Percentiles rank a stretch among this genome's conserved stretches.
Evolutionary conservation across 176 grass and related monocot species (phyloP).

Genomic region (Saccharum spontaneum): DNA sequence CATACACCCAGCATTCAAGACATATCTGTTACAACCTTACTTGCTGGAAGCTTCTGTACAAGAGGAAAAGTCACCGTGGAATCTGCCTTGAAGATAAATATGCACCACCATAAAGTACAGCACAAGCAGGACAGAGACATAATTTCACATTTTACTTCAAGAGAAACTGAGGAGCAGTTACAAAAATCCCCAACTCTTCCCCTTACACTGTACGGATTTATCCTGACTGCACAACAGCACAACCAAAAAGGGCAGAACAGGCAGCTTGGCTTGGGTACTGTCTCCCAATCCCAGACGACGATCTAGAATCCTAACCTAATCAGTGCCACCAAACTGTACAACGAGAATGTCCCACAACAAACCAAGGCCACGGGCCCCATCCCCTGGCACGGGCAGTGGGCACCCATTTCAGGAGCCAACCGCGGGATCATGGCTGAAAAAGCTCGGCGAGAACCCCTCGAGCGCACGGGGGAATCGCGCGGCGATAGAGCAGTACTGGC

Average conservation of each 20-base stretch:
- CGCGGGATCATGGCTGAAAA: background rate
- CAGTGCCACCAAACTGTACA: background rate
- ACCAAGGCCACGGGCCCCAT: too few species aligned
- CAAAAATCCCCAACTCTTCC: background rate
- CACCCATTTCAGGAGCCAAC: background rate
- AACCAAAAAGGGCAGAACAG: background rate
- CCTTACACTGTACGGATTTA: background rate
- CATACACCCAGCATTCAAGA: background rate
- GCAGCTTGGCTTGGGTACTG: background rate
- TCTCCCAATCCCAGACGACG: background rate
- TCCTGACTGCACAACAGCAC: background rate
- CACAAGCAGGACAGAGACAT: background rate
- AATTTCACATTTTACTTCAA: background rate
- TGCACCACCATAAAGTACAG: background rate
- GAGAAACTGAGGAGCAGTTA: background rate
- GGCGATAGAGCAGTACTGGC: background rate
- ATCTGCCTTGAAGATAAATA: background rate
- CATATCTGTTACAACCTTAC: background rate
- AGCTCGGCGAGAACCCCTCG: background rate
- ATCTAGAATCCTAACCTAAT: background rate
- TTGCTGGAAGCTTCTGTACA: background rate
- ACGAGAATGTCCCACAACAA: background rate
- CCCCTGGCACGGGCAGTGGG: background rate
- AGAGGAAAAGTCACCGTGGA: background rate
- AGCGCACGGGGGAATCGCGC: background rate